A percentile compares a stretch with the other conserved stretches of the same genome.
These are phyloP conservation scores for Scutellaria barbata DNA, from an alignment of 257 asterid genomes.

Conservation along the genomic window DNA sequence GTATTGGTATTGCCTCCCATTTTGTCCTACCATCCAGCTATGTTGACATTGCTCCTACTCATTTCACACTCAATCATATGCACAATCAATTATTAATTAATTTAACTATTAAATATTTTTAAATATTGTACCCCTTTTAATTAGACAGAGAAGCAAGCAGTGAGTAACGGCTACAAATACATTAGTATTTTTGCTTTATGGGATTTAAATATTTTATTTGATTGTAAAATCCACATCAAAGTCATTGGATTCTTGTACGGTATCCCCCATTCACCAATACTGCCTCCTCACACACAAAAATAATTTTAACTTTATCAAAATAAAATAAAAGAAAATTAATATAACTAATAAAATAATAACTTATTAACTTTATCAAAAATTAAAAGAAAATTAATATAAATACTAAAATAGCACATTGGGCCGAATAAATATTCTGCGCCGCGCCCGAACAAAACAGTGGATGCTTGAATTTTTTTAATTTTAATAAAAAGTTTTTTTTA, in stretches of 20 bases:
- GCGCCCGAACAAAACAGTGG: too few species aligned
- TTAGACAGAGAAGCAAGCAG: conserved; percentile 27
- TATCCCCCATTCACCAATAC: not conserved
- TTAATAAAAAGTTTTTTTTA: too few species aligned
- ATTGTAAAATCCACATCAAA: not conserved
- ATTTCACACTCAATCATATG: not conserved
- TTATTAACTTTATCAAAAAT: too few species aligned
- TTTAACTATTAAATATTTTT: not conserved
- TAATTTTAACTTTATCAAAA: too few species aligned
- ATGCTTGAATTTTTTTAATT: too few species aligned
- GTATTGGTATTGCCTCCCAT: not conserved
- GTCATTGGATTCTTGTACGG: conserved; percentile 32
- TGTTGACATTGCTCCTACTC: conserved; percentile 40
- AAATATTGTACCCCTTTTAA: not conserved
- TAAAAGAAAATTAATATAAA: too few species aligned
- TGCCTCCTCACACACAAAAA: too few species aligned
- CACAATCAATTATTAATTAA: conserved; percentile 12
- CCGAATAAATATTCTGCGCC: too few species aligned
- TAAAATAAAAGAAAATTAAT: too few species aligned
- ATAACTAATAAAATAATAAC: too few species aligned
- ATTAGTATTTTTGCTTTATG: not conserved
- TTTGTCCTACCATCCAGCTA: conserved; percentile 32
- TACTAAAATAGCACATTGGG: too few species aligned
- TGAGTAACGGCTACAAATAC: conserved; percentile 28
- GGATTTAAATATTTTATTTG: not conserved